Evolutionary conservation across 148 eudicot species (phyloP).

Genomic region (Rhododendron mucronatum): DNA sequence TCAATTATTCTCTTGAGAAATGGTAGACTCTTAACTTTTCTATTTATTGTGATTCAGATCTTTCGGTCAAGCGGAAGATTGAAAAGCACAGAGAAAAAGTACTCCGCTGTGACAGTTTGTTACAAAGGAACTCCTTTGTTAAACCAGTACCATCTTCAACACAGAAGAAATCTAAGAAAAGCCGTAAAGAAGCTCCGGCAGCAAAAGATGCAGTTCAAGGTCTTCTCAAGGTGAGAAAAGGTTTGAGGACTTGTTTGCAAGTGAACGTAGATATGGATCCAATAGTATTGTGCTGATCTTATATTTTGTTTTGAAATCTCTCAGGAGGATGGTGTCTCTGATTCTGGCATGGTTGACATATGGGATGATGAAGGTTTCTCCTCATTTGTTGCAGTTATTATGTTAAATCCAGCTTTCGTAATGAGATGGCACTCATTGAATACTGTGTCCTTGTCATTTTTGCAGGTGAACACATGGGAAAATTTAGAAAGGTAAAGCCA

Average conservation of each 20-base stretch:
- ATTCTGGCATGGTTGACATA: slow-evolving; percentile 51
- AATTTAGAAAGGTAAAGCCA: slow-evolving; percentile 52
- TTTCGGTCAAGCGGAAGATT: slow-evolving; percentile 77
- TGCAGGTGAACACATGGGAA: slow-evolving; percentile 39
- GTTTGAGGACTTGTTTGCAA: background rate
- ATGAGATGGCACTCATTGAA: background rate
- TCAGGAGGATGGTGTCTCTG: slow-evolving; percentile 45
- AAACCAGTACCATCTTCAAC: slow-evolving; percentile 57
- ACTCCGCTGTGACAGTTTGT: slow-evolving; percentile 60
- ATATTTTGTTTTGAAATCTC: slow-evolving; percentile 6
- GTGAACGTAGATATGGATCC: background rate
- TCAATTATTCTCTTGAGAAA: background rate
- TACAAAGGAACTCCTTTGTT: slow-evolving; percentile 71
- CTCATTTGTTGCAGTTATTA: background rate
- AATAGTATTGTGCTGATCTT: background rate
- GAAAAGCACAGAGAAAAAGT: slow-evolving; percentile 78
- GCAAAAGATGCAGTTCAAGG: slow-evolving; percentile 23
- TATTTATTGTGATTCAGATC: slow-evolving; percentile 38
- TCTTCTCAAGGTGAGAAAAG: slow-evolving; percentile 27
- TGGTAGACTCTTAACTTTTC: background rate
- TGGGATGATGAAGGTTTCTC: slow-evolving; percentile 55
- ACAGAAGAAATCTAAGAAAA: slow-evolving; percentile 51
- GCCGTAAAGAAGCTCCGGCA: slow-evolving; percentile 23
- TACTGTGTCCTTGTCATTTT: slow-evolving; percentile 1
- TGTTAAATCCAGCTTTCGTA: background rate